phyloP scores from a whole-genome alignment of 2,329 filamentous ascomycete species.

The Dactylellina sp. region DNA sequence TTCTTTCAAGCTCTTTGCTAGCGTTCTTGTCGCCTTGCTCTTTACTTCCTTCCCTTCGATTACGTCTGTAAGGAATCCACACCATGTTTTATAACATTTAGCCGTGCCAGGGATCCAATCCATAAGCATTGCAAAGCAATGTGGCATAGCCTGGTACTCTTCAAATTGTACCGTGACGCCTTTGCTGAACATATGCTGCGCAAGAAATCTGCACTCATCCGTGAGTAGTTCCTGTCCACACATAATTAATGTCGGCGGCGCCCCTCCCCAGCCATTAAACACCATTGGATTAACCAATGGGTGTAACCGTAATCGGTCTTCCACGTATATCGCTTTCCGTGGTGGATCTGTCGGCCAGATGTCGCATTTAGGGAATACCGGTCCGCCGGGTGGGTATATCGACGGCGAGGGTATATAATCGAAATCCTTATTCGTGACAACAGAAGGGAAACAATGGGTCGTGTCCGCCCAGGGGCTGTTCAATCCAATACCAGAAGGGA shows the following conservation, averaged over 20 bases:
- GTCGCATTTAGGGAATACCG: slow-evolving; percentile 66
- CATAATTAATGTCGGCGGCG: slow-evolving; percentile 76
- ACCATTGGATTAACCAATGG: slow-evolving; percentile 76
- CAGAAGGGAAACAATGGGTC: slow-evolving; percentile 67
- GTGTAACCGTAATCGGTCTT: slow-evolving; percentile 70
- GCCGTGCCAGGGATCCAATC: slow-evolving; percentile 65
- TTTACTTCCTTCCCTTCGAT: slow-evolving; percentile 64
- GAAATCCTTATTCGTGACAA: slow-evolving; percentile 67
- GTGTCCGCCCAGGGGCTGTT: slow-evolving; percentile 80
- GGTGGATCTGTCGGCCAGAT: slow-evolving; percentile 72
- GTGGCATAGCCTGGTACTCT: slow-evolving; percentile 84
- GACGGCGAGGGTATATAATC: slow-evolving; percentile 72
- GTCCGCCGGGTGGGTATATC: slow-evolving; percentile 59
- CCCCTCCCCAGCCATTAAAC: slow-evolving; percentile 71
- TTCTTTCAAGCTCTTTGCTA: slow-evolving; percentile 64
- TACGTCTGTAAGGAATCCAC: slow-evolving; percentile 68
- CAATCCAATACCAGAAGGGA: slow-evolving; percentile 75
- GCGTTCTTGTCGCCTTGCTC: slow-evolving; percentile 68
- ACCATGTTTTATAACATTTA: slow-evolving; percentile 70
- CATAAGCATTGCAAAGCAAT: slow-evolving; percentile 75
- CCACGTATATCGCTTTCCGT: slow-evolving; percentile 64
- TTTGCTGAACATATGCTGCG: slow-evolving; percentile 69
- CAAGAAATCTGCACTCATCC: slow-evolving; percentile 72
- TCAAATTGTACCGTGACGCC: slow-evolving; percentile 74
- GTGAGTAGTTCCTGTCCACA: slow-evolving; percentile 78